Base-by-base conservation (phyloP, 73 alveolate species). In the Paramecium sonneborni region DNA sequence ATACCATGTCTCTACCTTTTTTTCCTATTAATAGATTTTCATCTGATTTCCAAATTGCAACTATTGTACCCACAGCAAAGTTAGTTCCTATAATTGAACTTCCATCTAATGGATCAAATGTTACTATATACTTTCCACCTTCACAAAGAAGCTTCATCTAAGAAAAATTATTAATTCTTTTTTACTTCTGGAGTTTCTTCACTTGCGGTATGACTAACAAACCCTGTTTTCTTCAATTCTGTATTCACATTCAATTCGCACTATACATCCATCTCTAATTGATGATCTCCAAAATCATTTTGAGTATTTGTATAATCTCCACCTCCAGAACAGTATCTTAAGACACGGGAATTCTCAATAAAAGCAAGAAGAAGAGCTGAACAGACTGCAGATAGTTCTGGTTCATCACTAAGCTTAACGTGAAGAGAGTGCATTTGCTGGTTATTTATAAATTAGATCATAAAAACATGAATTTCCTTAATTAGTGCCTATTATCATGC, bases 101-200 rank as follows among this genome's bases (percentile, higher is more conserved):
- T 44, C 98, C 98, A 68, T 95, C 98, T 38, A 95, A 90, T 21
- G 98, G 98, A 48, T 95, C 98, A 58, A 93, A 95, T 14, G 98
- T 93, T 8, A 95, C 96, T 1, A 84, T 94, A 92, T 90, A 95
- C 34, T 92, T 94, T 56, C 92, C 95, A 37, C 76, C 57, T 85
- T 93, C 82, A 26, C 70, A 88, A 68, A 55, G 91, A 24, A 34
- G 37, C 28, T 24, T 70, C 85, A 69, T 88, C 87, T 69, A 21
- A 35, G 67, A 37, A 37, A 35, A 28, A 15, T 28, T 18, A 52
- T 18, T 9, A 68, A 35, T 30, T 39, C n/a, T 35, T 34, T 6
- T 39, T 3, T 79, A 79, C 90, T 21, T 79, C 90, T 41, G 90
- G 90, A 4, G 90, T 79, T 62, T 79, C 90, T 34, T 79, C 90